Conservation (phyloP, 768 basidiomycete species). For the Psilocybe cubensis region DNA sequence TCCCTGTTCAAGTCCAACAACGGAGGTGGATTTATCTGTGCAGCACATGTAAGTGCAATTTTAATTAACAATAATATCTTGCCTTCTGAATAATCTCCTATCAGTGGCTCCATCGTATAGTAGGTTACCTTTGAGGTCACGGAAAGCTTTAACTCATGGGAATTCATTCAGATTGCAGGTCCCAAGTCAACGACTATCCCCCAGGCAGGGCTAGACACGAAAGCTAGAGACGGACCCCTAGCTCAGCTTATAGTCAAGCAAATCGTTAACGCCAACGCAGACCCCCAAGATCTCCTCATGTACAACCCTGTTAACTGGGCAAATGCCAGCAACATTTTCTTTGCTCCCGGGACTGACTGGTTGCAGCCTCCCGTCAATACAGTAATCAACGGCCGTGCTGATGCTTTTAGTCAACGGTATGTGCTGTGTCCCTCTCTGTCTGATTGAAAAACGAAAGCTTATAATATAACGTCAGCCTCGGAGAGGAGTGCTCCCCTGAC, state of each 20-base stretch:
- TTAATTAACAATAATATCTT: not conserved
- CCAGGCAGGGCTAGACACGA: slow-evolving; percentile 58
- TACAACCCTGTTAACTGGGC: slow-evolving; percentile 57
- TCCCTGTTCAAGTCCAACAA: slow-evolving; percentile 58
- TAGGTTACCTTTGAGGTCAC: slow-evolving; percentile 23
- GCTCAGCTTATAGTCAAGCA: slow-evolving; percentile 52
- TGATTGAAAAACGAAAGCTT: not conserved
- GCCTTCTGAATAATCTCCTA: not conserved
- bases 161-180: slow-evolving; percentile 45
- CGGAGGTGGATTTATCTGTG: slow-evolving; percentile 61
- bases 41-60: slow-evolving; percentile 51
- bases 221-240: slow-evolving; percentile 50
- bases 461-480: slow-evolving; percentile 39
- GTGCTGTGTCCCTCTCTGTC: not conserved
- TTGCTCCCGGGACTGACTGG: slow-evolving; percentile 49
- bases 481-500: slow-evolving; percentile 42
- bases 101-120: slow-evolving; percentile 52
- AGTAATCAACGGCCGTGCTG: slow-evolving; percentile 51
- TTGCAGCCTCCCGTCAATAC: slow-evolving; percentile 45
- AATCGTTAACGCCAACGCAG: slow-evolving; percentile 42
- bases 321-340: slow-evolving; percentile 45
- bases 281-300: slow-evolving; percentile 44
- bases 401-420: slow-evolving; percentile 57
- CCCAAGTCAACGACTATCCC: slow-evolving; percentile 58
- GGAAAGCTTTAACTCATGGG: not conserved